Evolutionary conservation across 1,284 basidiomycete species (phyloP), one percentile per base, ranked within the genome.

Genomic region (Sporisorium sorghi): DNA sequence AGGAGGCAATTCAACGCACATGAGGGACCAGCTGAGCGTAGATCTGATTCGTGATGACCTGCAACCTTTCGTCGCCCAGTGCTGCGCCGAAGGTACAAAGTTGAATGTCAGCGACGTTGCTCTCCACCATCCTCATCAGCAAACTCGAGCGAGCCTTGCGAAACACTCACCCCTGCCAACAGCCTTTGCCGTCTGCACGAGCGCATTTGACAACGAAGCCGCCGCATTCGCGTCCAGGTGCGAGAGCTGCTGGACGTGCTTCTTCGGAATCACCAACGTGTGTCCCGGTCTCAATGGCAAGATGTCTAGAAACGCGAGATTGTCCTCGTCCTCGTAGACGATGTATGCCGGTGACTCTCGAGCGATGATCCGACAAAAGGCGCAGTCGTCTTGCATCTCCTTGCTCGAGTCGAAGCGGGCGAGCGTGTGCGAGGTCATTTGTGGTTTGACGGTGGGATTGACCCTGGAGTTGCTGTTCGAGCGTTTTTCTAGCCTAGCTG

Each of bases 1-100:
- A 26, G 14, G 2, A 10, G 26, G 12, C 23, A 85, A 89, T 62
- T 69, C n/a, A n/a, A n/a, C n/a, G n/a, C n/a, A 91, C 90, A 86
- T 92, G 91, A n/a, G 89, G 89, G 3, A 92, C 90, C 7, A 90
- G 90, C 79, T 92, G 91, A 0, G 90, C 91, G 77, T 93, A 92
- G 81, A 92, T 90, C 83, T 92, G 91, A 60, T 82, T 79, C 1
- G 77, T 74, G 47, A 75, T 72, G 23, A 77, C 73, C n/a, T 79
- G 77, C 44, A 79, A 19, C n/a, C 77, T 44, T 24, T 79, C 77
- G 28, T 79, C 77, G n/a, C 57, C 68, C 10, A 79, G 56, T 1
- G 73, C 77, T 76, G 54, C 23, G 39, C 12, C 19, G 3, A n/a
- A 32, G n/a, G 10, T 12, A 14, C n/a, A 19, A 47, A 9, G 8